A percentile compares a stretch with the other conserved stretches of the same genome.
phyloP scores from a whole-genome alignment of 2,329 filamentous ascomycete species.

The Aspergillus ruber region DNA sequence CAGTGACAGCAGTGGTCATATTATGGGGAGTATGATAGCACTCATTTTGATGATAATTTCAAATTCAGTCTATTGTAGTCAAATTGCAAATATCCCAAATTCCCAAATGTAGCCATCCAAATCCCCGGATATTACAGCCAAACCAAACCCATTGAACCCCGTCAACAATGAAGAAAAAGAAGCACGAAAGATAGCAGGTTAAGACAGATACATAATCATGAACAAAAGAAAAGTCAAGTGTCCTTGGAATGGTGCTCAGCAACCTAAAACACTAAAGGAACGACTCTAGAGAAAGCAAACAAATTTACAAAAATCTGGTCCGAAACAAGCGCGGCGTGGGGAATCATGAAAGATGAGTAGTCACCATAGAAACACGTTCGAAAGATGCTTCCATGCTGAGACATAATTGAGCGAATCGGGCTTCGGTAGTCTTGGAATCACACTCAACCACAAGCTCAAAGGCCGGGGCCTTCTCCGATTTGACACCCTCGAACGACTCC shows the following conservation, averaged over 20 bases:
- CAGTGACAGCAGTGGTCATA: neutral
- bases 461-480: conserved; percentile 58
- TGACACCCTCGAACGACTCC: conserved; percentile 46
- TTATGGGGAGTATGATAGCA: neutral
- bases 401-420: conserved; percentile 32
- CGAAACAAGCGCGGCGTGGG: conserved; percentile 16
- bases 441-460: conserved; percentile 57
- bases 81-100: neutral
- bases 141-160: conserved; percentile 1
- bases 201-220: conserved; percentile 15
- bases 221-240: conserved; percentile 17
- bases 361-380: conserved; percentile 34
- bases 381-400: conserved; percentile 38
- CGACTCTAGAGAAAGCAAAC: conserved; percentile 5
- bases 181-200: conserved; percentile 3
- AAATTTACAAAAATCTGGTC: conserved; percentile 17
- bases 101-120: neutral
- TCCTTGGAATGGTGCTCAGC: conserved; percentile 10
- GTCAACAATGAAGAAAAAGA: conserved; percentile 2
- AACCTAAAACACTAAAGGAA: conserved; percentile 4
- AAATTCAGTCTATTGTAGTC: neutral
- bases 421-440: conserved; percentile 19
- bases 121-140: neutral
- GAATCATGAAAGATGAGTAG: conserved; percentile 35
- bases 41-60: neutral